Conservation (phyloP, 2,329 filamentous ascomycete species). For the Hirsutella thompsonii region DNA sequence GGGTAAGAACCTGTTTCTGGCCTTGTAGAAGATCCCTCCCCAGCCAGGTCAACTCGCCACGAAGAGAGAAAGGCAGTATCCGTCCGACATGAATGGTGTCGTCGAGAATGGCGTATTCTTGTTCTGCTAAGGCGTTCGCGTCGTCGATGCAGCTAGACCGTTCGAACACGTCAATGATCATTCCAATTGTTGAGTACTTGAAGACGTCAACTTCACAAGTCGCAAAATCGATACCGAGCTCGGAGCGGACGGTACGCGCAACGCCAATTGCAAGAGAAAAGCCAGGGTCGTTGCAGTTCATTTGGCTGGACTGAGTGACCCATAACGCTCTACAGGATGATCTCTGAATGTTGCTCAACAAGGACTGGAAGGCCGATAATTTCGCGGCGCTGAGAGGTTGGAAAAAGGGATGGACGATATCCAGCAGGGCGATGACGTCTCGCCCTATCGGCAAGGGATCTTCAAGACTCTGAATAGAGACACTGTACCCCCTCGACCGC, state of each 20-base stretch:
- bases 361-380: background rate
- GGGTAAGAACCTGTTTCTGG: too few species aligned
- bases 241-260: background rate
- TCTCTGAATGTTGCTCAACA: background rate
- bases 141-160: too few species aligned
- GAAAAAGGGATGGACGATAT: constrained; percentile 5
- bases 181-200: too few species aligned
- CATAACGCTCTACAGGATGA: background rate
- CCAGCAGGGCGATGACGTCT: constrained; percentile 4
- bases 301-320: background rate
- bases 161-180: too few species aligned
- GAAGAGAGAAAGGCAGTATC: background rate
- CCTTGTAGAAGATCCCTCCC: too few species aligned
- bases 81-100: background rate
- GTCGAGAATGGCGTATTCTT: background rate
- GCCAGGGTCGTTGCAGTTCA: background rate
- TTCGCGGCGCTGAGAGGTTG: background rate
- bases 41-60: background rate
- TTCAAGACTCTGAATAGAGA: background rate
- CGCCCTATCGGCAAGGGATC: background rate
- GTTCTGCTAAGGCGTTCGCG: too few species aligned
- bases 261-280: background rate
- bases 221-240: background rate
- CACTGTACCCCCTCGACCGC: background rate
- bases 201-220: background rate